These are phyloP conservation scores for Syzygium aromaticum DNA, from an alignment of 345 rosid genomes.

Conservation along the genomic window DNA sequence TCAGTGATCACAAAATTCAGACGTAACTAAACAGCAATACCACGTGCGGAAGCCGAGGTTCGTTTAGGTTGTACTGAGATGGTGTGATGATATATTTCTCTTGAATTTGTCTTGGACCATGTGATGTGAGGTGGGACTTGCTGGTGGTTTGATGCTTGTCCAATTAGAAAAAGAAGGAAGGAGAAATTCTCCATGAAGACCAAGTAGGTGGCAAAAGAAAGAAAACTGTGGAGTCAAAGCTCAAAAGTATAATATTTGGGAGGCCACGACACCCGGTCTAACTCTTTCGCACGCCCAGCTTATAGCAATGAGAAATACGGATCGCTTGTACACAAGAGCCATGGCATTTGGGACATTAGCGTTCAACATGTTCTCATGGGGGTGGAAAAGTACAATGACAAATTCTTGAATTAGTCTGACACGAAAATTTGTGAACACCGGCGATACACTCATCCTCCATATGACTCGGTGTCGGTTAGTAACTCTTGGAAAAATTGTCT, in stretches of 20 bases:
- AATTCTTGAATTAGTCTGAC: background rate
- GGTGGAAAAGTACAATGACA: background rate
- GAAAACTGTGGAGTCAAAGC: background rate
- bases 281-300: background rate
- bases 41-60: background rate
- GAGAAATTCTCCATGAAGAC: rapidly evolving
- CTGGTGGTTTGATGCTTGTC: background rate
- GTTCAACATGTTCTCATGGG: background rate
- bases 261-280: background rate
- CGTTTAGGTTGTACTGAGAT: background rate
- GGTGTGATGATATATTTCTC: background rate
- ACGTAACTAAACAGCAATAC: rapidly evolving
- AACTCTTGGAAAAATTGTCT: too few species aligned
- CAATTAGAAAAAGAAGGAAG: background rate
- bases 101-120: background rate
- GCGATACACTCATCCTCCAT: background rate
- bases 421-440: rapidly evolving
- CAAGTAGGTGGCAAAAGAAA: background rate
- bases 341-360: background rate
- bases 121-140: background rate
- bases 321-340: background rate
- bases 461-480: rapidly evolving
- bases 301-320: background rate
- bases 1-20: background rate
- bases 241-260: background rate